phyloP scores from a whole-genome alignment of 352 stramenopile genomes.

The Saprolegnia diclina region DNA sequence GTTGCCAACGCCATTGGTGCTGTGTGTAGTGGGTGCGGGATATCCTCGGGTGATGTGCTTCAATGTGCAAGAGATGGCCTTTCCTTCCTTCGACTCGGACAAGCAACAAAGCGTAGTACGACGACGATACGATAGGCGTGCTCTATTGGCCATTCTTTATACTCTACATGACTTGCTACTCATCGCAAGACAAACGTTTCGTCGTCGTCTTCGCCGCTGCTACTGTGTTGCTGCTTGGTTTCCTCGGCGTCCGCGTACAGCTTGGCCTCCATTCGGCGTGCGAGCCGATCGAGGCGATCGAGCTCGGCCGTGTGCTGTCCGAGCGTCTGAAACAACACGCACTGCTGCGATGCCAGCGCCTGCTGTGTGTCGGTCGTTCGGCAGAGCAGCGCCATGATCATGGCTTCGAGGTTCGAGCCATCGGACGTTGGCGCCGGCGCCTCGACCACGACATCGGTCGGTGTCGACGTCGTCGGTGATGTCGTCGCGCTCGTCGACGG shows the following conservation, averaged over 20 bases:
- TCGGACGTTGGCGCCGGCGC: background rate
- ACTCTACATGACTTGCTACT: background rate
- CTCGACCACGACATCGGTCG: background rate
- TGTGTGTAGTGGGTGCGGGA: no score
- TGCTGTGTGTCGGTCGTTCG: constrained; percentile 25
- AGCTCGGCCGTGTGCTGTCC: constrained; percentile 14
- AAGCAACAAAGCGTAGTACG: no score
- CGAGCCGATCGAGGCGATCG: constrained; percentile 15
- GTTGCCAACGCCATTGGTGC: no score
- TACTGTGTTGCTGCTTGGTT: background rate
- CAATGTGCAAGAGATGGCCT: no score
- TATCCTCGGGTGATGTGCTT: no score
- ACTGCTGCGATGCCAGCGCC: constrained; percentile 18
- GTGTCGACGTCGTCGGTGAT: background rate
- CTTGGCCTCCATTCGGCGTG: constrained; percentile 24
- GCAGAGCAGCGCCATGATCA: constrained; percentile 25
- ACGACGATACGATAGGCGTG: no score
- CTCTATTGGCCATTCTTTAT: no score
- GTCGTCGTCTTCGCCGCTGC: background rate
- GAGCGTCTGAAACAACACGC: constrained; percentile 19
- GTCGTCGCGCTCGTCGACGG: background rate
- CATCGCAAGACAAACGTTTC: constrained; percentile 11
- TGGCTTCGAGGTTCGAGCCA: constrained; percentile 17
- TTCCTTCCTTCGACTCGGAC: no score
- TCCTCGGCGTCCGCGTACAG: background rate